Evolutionary conservation across 352 stramenopile species (phyloP).

Genomic region (Globisporangium polare): DNA sequence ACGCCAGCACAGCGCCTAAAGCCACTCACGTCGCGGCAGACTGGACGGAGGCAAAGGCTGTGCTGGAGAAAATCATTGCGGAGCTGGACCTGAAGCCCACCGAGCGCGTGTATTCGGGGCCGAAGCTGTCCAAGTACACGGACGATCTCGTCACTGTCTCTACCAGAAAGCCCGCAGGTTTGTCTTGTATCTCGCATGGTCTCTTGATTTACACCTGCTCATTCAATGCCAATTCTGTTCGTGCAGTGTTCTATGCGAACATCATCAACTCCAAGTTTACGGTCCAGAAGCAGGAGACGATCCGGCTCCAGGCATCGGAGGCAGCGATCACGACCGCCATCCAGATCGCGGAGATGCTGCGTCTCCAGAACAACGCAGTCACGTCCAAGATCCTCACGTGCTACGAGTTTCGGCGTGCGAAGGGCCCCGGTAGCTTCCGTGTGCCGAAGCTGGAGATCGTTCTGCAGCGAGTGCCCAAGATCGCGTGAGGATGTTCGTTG

Average conservation of each 20-base stretch:
- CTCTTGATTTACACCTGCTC: neutral
- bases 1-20: neutral
- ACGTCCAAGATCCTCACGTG: conserved; percentile 68
- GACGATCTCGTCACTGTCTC: conserved; percentile 76
- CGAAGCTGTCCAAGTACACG: conserved; percentile 61
- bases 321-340: conserved; percentile 69
- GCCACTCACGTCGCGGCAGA: conserved; percentile 6
- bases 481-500: conserved; percentile 17
- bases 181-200: neutral
- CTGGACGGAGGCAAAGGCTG: conserved; percentile 20
- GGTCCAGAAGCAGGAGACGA: conserved; percentile 55
- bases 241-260: conserved; percentile 70
- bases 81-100: conserved; percentile 41
- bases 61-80: conserved; percentile 35
- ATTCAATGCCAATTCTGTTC: neutral
- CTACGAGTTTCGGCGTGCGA: conserved; percentile 54
- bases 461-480: conserved; percentile 36
- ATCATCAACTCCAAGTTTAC: conserved; percentile 80
- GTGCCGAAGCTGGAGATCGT: conserved; percentile 75
- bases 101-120: conserved; percentile 40
- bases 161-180: conserved; percentile 62
- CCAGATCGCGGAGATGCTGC: conserved; percentile 65
- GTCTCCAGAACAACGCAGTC: conserved; percentile 50
- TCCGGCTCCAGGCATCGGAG: conserved; percentile 67
- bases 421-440: conserved; percentile 45